Evolutionary conservation across 805 yeast species (phyloP).

Genomic region (Tetrapisispora phaffii): DNA sequence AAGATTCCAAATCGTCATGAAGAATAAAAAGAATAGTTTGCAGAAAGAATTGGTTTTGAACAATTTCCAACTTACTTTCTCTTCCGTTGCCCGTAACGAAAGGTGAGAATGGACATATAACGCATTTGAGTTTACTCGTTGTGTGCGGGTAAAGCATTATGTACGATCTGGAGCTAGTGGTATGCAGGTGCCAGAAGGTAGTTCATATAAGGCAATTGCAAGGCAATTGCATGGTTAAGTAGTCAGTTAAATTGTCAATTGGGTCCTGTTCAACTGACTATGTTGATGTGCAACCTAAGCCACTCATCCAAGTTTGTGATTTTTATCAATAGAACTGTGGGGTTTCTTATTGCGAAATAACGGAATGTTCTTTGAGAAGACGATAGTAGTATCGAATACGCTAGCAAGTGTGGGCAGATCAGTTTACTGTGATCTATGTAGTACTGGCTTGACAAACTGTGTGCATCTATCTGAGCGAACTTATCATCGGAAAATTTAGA

Average conservation of each 20-base stretch:
- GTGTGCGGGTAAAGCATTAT: too few species aligned
- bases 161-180: too few species aligned
- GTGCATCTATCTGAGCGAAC: constrained; percentile 22
- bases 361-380: constrained; percentile 13
- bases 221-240: neutral
- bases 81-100: too few species aligned
- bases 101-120: too few species aligned
- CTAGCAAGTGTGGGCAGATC: constrained; percentile 28
- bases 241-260: neutral
- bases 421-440: constrained; percentile 19
- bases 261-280: constrained; percentile 8
- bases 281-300: constrained; percentile 28
- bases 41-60: neutral
- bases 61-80: too few species aligned
- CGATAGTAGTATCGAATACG: constrained; percentile 21
- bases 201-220: neutral
- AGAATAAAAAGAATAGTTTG: neutral
- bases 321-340: constrained; percentile 18
- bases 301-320: constrained; percentile 28
- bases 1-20: neutral
- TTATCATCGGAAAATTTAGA: constrained; percentile 19
- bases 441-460: constrained; percentile 19
- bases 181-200: too few species aligned
- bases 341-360: constrained; percentile 16
- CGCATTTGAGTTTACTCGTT: too few species aligned